Base-by-base conservation (phyloP, 176 grass and related monocot genomes). In the Oryza coarctata region DNA sequence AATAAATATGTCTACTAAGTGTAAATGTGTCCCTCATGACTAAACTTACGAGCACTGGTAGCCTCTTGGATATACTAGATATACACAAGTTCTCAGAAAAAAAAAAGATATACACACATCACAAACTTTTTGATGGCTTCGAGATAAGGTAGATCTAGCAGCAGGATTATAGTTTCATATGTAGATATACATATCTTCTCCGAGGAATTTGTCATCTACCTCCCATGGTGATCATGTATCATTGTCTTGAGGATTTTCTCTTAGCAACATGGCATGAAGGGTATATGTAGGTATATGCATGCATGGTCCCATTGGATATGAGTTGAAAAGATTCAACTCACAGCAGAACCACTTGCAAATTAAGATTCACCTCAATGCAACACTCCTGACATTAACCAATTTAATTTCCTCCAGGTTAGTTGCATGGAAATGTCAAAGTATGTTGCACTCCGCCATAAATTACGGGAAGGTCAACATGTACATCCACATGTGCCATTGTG, bases 161-260 rank as follows among this genome's bases (percentile, higher is more conserved):
- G 39, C 39, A 20, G 30, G 25, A 41, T 69, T 38, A 33, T 67
- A 17, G 64, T 67, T 34, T 67, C 64, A 22, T 36, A 60, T 35
- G 17, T 8, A 1, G 23, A 49, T 29, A 12, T 14, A 63, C 34
- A 28, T 76, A 28, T 76, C 25, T 22, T 13, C 23, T 64, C 28
- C 28, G 17, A 78, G n/a, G 62, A 47, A 65, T 30, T 71, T 61
- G 33, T 61, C 45, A 18, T 14, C 44, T 38, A 36, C 31, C 12
- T 68, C 26, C 55, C 34, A 11, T 6, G 32, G n/a, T 77, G 64
- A 80, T 57, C 29, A 5, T 69, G 64, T 18, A 55, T 52, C 65
- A 32, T 38, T 58, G 35, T 81, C 49, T 22, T 64, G 81, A 15
- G 17, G 70, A 75, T 38, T 28, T 65, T 83, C 12, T 27, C 82